phyloP scores from a whole-genome alignment of 1,284 basidiomycete genomes.

The Nidula niveotomentosa region DNA sequence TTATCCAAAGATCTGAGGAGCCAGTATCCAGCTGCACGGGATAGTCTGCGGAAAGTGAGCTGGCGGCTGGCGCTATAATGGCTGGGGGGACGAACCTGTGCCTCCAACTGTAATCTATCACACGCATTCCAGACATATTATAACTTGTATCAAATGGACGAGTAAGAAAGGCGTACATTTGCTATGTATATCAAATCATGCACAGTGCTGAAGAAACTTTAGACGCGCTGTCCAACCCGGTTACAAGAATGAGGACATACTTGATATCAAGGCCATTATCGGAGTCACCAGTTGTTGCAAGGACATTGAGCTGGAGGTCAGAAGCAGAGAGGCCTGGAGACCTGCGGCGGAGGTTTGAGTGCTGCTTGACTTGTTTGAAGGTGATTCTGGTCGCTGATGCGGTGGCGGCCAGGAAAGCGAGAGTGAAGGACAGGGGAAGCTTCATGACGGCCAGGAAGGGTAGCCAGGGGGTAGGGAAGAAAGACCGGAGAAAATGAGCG shows the following conservation, averaged over 20 bases:
- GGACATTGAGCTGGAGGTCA: constrained; percentile 26
- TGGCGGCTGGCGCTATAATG: constrained; percentile 2
- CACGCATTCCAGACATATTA: constrained; percentile 2
- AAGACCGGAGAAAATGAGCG: not conserved
- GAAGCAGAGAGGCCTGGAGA: constrained; percentile 16
- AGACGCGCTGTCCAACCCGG: not conserved
- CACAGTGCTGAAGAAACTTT: constrained; percentile 46
- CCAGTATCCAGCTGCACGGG: constrained; percentile 78
- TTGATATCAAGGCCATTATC: constrained; percentile 36
- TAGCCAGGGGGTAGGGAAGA: not conserved
- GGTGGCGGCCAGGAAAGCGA: constrained; percentile 25
- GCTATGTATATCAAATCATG: constrained; percentile 75
- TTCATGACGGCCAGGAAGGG: constrained; percentile 27
- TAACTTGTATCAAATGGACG: constrained; percentile 1
- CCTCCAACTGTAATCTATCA: constrained; percentile 63
- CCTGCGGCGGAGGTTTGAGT: constrained; percentile 27
- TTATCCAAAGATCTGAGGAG: constrained; percentile 80
- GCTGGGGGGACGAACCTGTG: constrained; percentile 40
- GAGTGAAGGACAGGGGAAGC: constrained; percentile 22
- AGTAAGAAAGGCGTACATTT: constrained; percentile 48
- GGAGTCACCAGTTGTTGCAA: constrained; percentile 22
- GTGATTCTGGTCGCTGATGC: constrained; percentile 36
- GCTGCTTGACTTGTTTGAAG: constrained; percentile 36
- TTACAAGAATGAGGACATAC: constrained; percentile 24
- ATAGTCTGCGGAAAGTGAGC: constrained; percentile 42